Evolutionary conservation across 163 green algal species (phyloP).

Genomic region (Volvox carteri): DNA sequence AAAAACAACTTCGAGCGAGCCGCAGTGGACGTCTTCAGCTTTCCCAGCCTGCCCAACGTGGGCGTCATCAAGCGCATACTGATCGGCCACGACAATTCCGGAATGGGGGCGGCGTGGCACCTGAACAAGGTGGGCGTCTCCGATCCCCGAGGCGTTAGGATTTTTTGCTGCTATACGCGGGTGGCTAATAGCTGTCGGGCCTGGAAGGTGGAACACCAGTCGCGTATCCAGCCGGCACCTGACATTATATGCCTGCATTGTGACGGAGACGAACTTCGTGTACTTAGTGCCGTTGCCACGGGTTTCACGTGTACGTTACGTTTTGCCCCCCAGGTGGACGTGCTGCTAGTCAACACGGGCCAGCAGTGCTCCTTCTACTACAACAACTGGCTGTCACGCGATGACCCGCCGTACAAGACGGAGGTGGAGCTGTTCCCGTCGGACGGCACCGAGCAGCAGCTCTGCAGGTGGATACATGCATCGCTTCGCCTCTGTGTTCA

Average conservation of each 20-base stretch:
- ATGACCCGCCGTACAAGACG: slow-evolving; percentile 71
- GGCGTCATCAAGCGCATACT: slow-evolving; percentile 70
- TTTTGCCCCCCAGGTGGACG: slow-evolving; percentile 67
- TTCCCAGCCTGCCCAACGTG: slow-evolving; percentile 68
- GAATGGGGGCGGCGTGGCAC: slow-evolving; percentile 68
- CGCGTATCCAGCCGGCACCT: too few species aligned
- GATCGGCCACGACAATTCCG: slow-evolving; percentile 78
- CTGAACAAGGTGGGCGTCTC: slow-evolving; percentile 69
- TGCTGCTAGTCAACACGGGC: slow-evolving; percentile 67
- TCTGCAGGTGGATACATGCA: slow-evolving; percentile 54
- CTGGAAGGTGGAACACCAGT: too few species aligned
- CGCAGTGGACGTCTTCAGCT: slow-evolving; percentile 73
- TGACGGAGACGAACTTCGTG: too few species aligned
- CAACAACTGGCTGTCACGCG: slow-evolving; percentile 69
- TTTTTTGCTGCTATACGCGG: too few species aligned
- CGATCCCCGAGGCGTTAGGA: too few species aligned
- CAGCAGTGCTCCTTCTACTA: slow-evolving; percentile 66
- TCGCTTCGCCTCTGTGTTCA: too few species aligned
- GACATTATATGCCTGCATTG: too few species aligned
- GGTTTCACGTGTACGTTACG: too few species aligned
- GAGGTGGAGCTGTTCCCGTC: slow-evolving; percentile 68
- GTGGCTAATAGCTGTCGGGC: too few species aligned
- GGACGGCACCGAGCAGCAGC: slow-evolving; percentile 38
- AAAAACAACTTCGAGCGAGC: slow-evolving; percentile 77
- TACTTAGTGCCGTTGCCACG: too few species aligned